Base-by-base conservation (phyloP, 2,329 filamentous ascomycete genomes). In the Cladophialophora yegresii region DNA sequence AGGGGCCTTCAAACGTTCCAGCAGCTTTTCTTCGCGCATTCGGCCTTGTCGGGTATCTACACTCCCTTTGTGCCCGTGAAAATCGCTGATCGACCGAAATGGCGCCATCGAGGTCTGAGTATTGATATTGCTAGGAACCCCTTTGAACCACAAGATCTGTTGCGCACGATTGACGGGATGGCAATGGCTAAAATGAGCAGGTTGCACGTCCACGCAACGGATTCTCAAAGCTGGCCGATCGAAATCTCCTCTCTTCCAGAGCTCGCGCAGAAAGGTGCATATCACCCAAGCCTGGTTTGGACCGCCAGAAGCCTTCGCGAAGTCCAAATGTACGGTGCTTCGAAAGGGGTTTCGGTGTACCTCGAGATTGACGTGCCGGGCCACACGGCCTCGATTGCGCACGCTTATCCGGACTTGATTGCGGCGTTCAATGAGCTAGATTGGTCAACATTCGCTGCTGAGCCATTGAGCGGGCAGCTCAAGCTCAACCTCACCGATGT, bases 291-390 rank as follows among this genome's bases (percentile, higher is more conserved):
- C 53, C 80, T 90, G 58, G 84, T 85, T 0, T 96, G 95, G 79
- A 85, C 83, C 0, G 82, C 87, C 0, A 76, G 78, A 1, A 87
- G 92, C 66, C 79, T 96, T 32, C 75, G 81, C 26, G 75, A 80
- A 0, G 84, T 96, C 49, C 89, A 96, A 71, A 81, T 84, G 65
- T 91, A 93, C 74, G 92, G 87, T 2, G 78, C 85, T 4, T 77
- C 85, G 36, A 85, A 88, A 28, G 90, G 90, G 30, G 82, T 95
- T 4, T 82, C 90, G 72, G 82, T 91, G 2, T 86, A 90, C 67
- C 79, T 92, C 55, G 90, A 93, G 74, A 89, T 92, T 68, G 91
- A 93, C 73, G 90, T 90, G 83, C 91, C 91, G 2, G 90, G 90
- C 8, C 90, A 95, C 76, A 91, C 89, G 1, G 85, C 88, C 1